Evolutionary conservation across 1,139 yeast genomes (phyloP).

Genomic region (Geotrichum cucujoidarum): DNA sequence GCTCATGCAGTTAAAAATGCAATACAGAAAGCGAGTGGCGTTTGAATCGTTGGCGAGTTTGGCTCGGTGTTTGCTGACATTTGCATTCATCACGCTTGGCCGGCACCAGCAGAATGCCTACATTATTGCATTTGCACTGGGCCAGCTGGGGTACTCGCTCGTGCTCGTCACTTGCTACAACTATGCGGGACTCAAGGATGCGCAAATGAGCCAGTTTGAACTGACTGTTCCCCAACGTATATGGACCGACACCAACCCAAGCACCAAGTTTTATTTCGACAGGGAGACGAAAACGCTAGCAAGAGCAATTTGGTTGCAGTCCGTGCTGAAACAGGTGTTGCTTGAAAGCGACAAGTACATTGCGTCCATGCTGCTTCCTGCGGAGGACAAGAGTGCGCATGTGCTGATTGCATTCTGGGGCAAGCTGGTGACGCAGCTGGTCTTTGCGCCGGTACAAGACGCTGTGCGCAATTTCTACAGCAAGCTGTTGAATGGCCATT

Average conservation of each 20-base stretch:
- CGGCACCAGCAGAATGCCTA: conserved; percentile 34
- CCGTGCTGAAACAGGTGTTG: conserved; percentile 75
- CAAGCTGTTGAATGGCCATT: conserved; percentile 12
- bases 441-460: conserved; percentile 89
- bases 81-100: conserved; percentile 42
- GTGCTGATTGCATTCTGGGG: conserved; percentile 87
- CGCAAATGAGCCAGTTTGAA: conserved; percentile 15
- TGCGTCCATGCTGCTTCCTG: conserved; percentile 62
- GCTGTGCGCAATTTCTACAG: conserved; percentile 61
- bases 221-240: conserved; percentile 15
- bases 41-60: conserved; percentile 59
- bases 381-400: conserved; percentile 82
- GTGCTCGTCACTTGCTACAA: conserved; percentile 38
- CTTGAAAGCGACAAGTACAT: conserved; percentile 89
- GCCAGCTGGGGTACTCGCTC: conserved; percentile 65
- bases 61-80: conserved; percentile 58
- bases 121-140: conserved; percentile 66
- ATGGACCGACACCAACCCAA: conserved; percentile 13
- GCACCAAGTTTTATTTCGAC: conserved; percentile 27
- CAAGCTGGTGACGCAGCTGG: conserved; percentile 73
- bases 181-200: conserved; percentile 15
- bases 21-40: conserved; percentile 62
- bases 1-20: conserved; percentile 61
- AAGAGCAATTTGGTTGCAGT: conserved; percentile 61
- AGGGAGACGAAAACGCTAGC: conserved; percentile 32